These are phyloP conservation scores for Calendula officinalis DNA, from an alignment of 129 eudicot species.

Conservation along the genomic window DNA sequence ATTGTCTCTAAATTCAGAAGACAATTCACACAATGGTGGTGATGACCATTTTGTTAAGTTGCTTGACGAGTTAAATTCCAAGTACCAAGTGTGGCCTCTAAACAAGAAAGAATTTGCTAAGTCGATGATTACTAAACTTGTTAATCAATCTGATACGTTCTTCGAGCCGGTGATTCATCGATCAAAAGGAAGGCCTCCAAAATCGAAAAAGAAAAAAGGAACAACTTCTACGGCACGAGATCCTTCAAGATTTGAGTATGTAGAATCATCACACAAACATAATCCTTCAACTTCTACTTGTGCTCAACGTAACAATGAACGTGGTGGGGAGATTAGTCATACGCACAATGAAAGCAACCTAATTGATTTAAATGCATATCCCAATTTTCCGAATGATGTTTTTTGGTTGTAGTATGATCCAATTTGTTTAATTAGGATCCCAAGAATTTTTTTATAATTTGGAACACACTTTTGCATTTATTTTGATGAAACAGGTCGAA, in stretches of 20 bases:
- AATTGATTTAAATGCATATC: no score
- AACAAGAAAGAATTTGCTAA: not conserved
- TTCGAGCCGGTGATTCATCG: not conserved
- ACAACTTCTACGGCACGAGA: not conserved
- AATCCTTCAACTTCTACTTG: not conserved
- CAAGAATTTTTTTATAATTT: no score
- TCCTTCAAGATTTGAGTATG: constrained; percentile 4
- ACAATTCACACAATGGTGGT: not conserved
- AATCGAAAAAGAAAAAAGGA: constrained; percentile 4
- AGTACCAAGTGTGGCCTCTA: not conserved
- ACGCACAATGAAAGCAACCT: no score
- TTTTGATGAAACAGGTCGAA: no score
- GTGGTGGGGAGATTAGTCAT: no score
- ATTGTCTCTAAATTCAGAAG: not conserved
- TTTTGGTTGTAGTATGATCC: no score
- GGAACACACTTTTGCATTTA: no score
- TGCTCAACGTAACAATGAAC: not conserved
- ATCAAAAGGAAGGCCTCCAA: constrained; percentile 1
- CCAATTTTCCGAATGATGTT: no score
- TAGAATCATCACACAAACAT: not conserved
- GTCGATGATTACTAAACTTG: not conserved
- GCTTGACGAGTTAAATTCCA: not conserved
- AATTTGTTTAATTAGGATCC: no score
- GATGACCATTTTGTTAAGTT: not conserved
- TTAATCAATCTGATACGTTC: not conserved